phyloP scores from a whole-genome alignment of 495 filamentous ascomycete species.

The Trichoderma reesei region DNA sequence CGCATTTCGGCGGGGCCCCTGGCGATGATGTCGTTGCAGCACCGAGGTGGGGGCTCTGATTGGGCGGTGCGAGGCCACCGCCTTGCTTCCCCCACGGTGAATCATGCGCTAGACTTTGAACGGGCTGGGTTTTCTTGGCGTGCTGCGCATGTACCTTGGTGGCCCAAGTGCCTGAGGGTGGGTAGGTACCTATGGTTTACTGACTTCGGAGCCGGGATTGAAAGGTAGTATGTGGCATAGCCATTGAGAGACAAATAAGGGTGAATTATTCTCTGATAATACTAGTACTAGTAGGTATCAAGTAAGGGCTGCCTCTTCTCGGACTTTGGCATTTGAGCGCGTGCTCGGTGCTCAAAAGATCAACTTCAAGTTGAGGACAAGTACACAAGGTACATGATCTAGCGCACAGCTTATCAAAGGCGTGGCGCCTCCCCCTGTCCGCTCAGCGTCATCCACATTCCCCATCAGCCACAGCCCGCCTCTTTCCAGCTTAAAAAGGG shows the following conservation, averaged over 20 bases:
- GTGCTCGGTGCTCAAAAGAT: neutral
- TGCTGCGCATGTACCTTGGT: neutral
- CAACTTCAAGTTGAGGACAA: neutral
- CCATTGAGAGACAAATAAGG: no score
- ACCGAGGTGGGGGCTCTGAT: neutral
- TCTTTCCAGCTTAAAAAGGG: neutral
- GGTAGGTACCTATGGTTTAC: no score
- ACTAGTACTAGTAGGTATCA: no score
- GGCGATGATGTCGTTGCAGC: neutral
- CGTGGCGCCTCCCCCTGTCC: neutral
- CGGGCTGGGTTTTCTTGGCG: neutral
- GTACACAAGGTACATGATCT: neutral
- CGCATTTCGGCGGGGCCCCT: neutral
- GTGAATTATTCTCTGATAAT: no score
- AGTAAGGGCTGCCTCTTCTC: no score
- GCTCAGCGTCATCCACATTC: conserved; percentile 1
- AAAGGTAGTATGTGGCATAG: no score
- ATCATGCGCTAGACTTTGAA: neutral
- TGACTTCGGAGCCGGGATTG: no score
- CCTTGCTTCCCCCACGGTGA: neutral
- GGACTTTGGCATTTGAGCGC: no score
- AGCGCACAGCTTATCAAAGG: neutral
- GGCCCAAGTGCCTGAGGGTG: no score
- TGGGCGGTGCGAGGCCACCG: neutral
- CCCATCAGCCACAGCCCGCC: neutral